phyloP scores from a whole-genome alignment of 148 eudicot genomes.

The Dysphania ambrosioides region DNA sequence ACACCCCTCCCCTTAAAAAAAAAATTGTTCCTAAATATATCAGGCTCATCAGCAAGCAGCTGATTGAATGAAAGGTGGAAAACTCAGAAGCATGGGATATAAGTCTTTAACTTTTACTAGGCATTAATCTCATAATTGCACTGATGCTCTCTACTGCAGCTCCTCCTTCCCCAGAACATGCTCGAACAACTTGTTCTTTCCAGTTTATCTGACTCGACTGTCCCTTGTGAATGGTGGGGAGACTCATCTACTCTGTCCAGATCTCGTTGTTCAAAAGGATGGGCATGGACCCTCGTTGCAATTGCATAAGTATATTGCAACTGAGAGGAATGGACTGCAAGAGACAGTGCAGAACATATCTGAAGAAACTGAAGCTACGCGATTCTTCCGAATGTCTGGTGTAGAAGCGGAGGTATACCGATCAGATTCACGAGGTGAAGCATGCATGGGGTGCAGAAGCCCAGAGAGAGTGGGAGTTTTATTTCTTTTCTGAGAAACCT shows the following conservation, averaged over 20 bases:
- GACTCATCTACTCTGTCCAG: slow-evolving; percentile 55
- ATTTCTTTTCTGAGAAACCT: slow-evolving; percentile 55
- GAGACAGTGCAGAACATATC: slow-evolving; percentile 85
- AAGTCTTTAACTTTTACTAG: slow-evolving; percentile 5
- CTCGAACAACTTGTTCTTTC: slow-evolving; percentile 80
- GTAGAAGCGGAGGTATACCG: slow-evolving; percentile 37
- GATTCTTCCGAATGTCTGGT: slow-evolving; percentile 61
- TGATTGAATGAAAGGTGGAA: slow-evolving; percentile 11
- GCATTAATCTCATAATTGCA: slow-evolving; percentile 91
- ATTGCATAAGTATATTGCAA: slow-evolving; percentile 67
- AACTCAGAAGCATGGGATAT: background rate
- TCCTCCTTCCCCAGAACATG: slow-evolving; percentile 89
- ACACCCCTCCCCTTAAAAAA: background rate
- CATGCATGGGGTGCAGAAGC: slow-evolving; percentile 91
- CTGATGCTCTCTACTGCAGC: slow-evolving; percentile 88
- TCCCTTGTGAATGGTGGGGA: slow-evolving; percentile 47
- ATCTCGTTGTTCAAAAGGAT: slow-evolving; percentile 55
- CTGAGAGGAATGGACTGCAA: slow-evolving; percentile 88
- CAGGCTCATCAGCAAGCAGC: slow-evolving; percentile 23
- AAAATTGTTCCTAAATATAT: slow-evolving; percentile 1
- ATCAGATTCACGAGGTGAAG: slow-evolving; percentile 68
- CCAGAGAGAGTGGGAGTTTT: slow-evolving; percentile 58
- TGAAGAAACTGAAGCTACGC: slow-evolving; percentile 70
- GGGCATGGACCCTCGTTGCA: slow-evolving; percentile 89
- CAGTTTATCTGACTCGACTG: slow-evolving; percentile 52